phyloP scores from a whole-genome alignment of 2,329 filamentous ascomycete genomes.

The Paecilomyces variotii region DNA sequence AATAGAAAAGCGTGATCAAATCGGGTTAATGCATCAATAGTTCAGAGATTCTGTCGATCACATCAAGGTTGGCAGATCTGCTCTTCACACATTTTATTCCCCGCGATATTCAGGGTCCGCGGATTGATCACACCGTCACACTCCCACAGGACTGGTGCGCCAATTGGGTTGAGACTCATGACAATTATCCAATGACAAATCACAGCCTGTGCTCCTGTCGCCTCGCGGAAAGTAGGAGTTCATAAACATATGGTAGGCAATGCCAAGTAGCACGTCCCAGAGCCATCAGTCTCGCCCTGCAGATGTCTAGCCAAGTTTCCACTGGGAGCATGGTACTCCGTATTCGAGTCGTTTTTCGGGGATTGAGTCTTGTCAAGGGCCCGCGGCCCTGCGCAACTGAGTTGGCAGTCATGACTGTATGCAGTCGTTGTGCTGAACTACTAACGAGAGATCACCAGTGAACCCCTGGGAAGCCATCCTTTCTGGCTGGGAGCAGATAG shows the following conservation, averaged over 20 bases:
- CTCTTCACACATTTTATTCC: constrained; percentile 9
- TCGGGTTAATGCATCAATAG: constrained; percentile 31
- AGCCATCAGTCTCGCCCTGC: not conserved
- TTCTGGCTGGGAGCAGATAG: not conserved
- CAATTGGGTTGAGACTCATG: not conserved
- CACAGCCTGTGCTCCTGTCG: not conserved
- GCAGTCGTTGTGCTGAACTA: not conserved
- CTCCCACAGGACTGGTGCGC: not conserved
- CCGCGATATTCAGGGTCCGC: not conserved
- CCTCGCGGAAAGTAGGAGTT: not conserved
- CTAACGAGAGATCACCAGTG: not conserved
- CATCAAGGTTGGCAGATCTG: constrained; percentile 16
- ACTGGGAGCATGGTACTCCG: not conserved
- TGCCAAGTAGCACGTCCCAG: not conserved
- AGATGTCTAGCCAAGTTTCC: not conserved
- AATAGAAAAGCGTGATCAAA: constrained; percentile 13
- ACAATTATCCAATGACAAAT: not conserved
- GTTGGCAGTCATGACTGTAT: not conserved
- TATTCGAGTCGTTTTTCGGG: not conserved
- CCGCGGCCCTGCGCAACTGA: not conserved
- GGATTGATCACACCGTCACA: not conserved
- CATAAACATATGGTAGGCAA: not conserved
- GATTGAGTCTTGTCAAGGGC: not conserved
- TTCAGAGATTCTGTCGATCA: constrained; percentile 32
- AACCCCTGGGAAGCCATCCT: not conserved